Evolutionary conservation across 2,329 filamentous ascomycete species (phyloP).

Genomic region (Boeremia lycopersici): DNA sequence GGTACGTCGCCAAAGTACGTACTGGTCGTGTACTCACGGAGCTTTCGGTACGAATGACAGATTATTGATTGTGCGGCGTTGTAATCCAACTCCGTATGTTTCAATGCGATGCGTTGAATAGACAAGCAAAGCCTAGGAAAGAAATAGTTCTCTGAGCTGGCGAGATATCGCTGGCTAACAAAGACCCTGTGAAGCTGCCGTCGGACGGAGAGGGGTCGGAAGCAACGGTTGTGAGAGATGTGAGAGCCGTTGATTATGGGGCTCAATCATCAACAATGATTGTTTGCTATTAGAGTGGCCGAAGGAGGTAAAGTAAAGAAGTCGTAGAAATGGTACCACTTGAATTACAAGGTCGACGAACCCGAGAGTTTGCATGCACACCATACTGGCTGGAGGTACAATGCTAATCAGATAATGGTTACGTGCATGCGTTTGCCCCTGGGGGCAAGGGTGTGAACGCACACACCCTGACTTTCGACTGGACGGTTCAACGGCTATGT

Average conservation of each 20-base stretch:
- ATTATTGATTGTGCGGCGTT: not conserved
- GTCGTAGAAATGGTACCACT: slow-evolving; percentile 2
- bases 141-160: not conserved
- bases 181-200: not conserved
- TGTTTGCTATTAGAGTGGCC: not conserved
- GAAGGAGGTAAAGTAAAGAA: not conserved
- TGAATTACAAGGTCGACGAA: not conserved
- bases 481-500: not conserved
- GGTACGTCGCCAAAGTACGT: not conserved
- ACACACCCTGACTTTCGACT: not conserved
- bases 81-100: not conserved
- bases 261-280: not conserved
- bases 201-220: not conserved
- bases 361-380: slow-evolving; percentile 1
- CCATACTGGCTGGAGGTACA: not conserved
- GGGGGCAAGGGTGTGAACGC: not conserved
- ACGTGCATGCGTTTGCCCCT: not conserved
- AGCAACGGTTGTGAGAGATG: not conserved
- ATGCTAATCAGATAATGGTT: slow-evolving; percentile 1
- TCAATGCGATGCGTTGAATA: not conserved
- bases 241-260: not conserved
- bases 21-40: not conserved
- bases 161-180: not conserved
- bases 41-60: too few relatives aligned
- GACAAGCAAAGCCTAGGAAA: not conserved